Evolutionary conservation across 2,329 filamentous ascomycete genomes (phyloP).

Genomic region (Emydomyces testavorans): DNA sequence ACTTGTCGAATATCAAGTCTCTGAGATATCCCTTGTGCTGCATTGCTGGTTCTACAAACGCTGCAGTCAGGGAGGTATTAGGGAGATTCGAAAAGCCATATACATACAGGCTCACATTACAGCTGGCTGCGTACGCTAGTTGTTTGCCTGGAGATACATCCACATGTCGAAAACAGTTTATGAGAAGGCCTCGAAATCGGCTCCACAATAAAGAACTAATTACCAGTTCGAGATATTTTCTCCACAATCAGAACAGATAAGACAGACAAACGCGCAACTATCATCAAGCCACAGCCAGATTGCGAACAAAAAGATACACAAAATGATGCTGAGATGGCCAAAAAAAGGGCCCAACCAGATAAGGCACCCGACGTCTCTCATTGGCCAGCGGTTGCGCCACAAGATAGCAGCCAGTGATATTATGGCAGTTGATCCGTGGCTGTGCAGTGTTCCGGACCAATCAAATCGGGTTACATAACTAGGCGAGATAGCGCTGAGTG

Average conservation of each 20-base stretch:
- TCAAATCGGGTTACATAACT: neutral
- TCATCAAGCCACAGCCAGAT: neutral
- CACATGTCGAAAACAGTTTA: neutral
- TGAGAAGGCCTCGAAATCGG: neutral
- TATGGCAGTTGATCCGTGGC: constrained; percentile 1
- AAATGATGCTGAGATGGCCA: neutral
- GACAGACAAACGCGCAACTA: neutral
- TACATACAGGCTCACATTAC: no score
- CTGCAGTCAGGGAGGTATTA: no score
- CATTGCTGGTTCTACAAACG: no score
- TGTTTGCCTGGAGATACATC: no score
- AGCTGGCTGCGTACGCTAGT: no score
- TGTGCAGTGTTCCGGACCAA: neutral
- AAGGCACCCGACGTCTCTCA: neutral
- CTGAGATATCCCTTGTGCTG: no score
- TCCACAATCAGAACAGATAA: neutral
- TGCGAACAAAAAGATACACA: neutral
- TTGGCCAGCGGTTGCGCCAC: neutral
- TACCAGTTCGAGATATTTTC: neutral
- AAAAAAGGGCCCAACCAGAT: no score
- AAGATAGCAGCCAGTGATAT: neutral
- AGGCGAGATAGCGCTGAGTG: neutral
- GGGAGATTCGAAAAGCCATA: no score
- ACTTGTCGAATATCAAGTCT: no score
- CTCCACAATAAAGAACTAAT: neutral